Conservation (phyloP, 2,329 filamentous ascomycete species). For the Alternaria triticina region DNA sequence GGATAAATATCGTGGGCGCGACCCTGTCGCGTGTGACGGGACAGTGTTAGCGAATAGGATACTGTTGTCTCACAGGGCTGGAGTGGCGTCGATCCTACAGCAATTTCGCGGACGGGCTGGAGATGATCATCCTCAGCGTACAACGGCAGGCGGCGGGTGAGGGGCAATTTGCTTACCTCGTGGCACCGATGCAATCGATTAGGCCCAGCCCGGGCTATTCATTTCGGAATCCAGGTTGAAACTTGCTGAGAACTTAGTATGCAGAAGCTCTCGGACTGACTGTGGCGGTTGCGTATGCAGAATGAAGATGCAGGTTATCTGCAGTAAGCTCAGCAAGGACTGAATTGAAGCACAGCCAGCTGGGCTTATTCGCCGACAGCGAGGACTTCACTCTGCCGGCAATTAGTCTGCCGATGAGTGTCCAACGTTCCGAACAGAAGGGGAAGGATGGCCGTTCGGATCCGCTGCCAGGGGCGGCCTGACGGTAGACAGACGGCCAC, state of each 20-base stretch:
- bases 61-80: slow-evolving; percentile 17
- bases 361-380: not conserved
- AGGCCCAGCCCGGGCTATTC: not conserved
- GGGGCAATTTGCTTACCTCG: slow-evolving; percentile 7
- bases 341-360: not conserved
- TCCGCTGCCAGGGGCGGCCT: slow-evolving; percentile 1
- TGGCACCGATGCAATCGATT: slow-evolving; percentile 1
- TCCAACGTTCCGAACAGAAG: slow-evolving; percentile 2
- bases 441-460: slow-evolving; percentile 2
- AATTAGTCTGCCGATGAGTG: not conserved
- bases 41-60: slow-evolving; percentile 11
- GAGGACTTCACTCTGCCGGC: not conserved
- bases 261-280: not conserved
- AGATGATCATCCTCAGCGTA: slow-evolving; percentile 20
- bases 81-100: slow-evolving; percentile 24
- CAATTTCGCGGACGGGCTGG: slow-evolving; percentile 28
- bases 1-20: slow-evolving; percentile 5
- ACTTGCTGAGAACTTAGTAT: not conserved
- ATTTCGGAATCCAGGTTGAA: not conserved
- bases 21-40: slow-evolving; percentile 15
- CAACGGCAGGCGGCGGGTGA: slow-evolving; percentile 2
- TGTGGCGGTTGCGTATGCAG: not conserved
- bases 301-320: not conserved
- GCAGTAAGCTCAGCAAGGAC: not conserved
- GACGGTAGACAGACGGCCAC: slow-evolving; percentile 10